These are phyloP conservation scores for Lachancea kluyveri DNA, from an alignment of 805 yeast genomes.

Conservation along the genomic window DNA sequence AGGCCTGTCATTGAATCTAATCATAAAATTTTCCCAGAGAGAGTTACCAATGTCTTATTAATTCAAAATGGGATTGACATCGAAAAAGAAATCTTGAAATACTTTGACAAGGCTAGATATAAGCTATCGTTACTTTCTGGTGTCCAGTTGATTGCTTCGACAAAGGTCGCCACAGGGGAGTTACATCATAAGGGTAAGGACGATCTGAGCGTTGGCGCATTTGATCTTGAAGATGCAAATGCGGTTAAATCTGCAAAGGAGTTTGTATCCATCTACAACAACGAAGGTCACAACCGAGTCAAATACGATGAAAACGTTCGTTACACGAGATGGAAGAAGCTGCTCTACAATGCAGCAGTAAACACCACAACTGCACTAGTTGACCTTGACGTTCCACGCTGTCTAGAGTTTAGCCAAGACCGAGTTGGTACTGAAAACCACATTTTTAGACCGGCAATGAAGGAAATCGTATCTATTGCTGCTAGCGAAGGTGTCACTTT, in stretches of 20 bases:
- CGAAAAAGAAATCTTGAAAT: constrained; percentile 47
- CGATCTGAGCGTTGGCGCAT: constrained; percentile 44
- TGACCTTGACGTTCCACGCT: constrained; percentile 48
- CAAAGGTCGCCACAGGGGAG: constrained; percentile 40
- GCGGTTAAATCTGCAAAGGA: constrained; percentile 33
- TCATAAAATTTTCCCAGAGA: constrained; percentile 9
- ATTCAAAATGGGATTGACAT: constrained; percentile 66
- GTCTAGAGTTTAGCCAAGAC: constrained; percentile 37
- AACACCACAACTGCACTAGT: constrained; percentile 58
- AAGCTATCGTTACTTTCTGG: constrained; percentile 44
- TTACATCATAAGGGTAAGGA: constrained; percentile 49
- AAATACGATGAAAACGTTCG: constrained; percentile 39
- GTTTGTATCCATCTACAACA: constrained; percentile 37
- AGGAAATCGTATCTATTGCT: constrained; percentile 57
- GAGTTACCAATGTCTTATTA: constrained; percentile 43
- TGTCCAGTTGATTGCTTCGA: constrained; percentile 57
- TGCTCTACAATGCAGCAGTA: constrained; percentile 59
- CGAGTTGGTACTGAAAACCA: constrained; percentile 28
- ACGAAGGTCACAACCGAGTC: constrained; percentile 35
- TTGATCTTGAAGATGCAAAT: constrained; percentile 32
- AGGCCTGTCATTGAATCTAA: constrained; percentile 42
- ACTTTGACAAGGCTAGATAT: constrained; percentile 34
- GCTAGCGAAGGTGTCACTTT: constrained; percentile 49
- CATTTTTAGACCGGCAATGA: constrained; percentile 50
- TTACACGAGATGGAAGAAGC: constrained; percentile 53